phyloP scores from a whole-genome alignment of 176 grass and related monocot species.

The Saccharum spontaneum region DNA sequence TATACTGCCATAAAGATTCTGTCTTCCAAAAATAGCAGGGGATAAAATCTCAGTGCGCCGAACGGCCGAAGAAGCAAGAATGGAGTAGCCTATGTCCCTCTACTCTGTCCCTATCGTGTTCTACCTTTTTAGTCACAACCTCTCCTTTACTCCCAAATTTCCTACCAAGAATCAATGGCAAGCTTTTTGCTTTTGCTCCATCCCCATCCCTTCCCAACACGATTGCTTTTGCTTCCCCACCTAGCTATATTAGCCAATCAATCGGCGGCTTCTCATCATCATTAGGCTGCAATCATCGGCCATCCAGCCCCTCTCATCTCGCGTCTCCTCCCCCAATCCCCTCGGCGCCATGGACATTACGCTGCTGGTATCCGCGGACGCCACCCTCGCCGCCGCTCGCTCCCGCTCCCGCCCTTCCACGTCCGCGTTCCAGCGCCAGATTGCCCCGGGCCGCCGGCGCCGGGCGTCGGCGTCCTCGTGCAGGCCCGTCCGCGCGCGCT shows the following conservation, averaged over 20 bases:
- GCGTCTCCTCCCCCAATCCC: neutral
- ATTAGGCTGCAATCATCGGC: neutral
- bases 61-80: no score
- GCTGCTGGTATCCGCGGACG: constrained; percentile 33
- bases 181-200: neutral
- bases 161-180: neutral
- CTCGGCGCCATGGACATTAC: constrained; percentile 25
- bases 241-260: neutral
- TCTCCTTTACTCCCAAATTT: neutral
- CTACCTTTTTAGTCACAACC: neutral
- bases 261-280: neutral
- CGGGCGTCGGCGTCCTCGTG: neutral
- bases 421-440: neutral
- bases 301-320: neutral
- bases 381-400: neutral
- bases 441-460: neutral
- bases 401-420: neutral
- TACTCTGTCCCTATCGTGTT: neutral
- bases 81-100: no score
- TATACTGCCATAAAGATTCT: no score
- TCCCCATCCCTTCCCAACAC: neutral
- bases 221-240: neutral
- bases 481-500: constrained; percentile 31
- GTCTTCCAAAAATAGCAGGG: no score
- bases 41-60: no score